phyloP scores from a whole-genome alignment of 1,284 basidiomycete genomes.

The Marasmius fiardii region DNA sequence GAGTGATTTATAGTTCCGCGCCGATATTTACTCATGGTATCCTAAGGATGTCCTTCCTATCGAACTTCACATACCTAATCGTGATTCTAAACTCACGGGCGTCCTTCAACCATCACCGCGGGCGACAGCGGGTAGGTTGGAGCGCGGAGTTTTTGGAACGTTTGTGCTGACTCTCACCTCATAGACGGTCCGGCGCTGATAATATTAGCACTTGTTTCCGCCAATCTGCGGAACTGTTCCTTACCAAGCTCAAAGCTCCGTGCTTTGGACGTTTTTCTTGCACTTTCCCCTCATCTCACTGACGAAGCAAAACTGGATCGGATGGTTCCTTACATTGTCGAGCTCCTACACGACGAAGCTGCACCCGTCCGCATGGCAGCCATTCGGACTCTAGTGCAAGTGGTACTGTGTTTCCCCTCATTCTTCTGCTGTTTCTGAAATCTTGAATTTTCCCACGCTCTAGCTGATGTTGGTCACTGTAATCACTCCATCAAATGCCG shows the following conservation, averaged over 20 bases:
- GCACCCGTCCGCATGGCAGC: conserved; percentile 80
- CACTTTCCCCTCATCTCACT: conserved; percentile 78
- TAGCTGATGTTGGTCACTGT: conserved; percentile 84
- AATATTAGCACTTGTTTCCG: conserved; percentile 81
- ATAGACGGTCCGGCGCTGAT: conserved; percentile 80
- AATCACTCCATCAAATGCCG: conserved; percentile 87
- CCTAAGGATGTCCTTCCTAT: conserved; percentile 76
- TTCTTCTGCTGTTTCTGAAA: conserved; percentile 1
- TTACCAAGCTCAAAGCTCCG: conserved; percentile 86
- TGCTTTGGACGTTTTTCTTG: conserved; percentile 86
- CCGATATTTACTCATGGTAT: conserved; percentile 1
- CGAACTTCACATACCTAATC: conserved; percentile 70
- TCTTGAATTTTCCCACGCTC: conserved; percentile 4
- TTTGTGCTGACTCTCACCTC: conserved; percentile 47
- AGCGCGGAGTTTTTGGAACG: conserved; percentile 41
- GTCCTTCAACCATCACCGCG: conserved; percentile 38
- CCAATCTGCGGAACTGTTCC: conserved; percentile 88
- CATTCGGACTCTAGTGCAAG: conserved; percentile 79
- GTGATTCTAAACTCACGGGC: conserved; percentile 50
- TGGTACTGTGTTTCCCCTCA: conserved; percentile 54
- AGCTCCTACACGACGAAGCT: conserved; percentile 83
- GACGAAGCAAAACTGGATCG: conserved; percentile 97
- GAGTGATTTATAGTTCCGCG: not conserved
- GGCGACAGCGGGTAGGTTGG: conserved; percentile 61
- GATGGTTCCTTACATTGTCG: conserved; percentile 89